Conservation (phyloP, 1,284 basidiomycete species). For the Athelia sp. region DNA sequence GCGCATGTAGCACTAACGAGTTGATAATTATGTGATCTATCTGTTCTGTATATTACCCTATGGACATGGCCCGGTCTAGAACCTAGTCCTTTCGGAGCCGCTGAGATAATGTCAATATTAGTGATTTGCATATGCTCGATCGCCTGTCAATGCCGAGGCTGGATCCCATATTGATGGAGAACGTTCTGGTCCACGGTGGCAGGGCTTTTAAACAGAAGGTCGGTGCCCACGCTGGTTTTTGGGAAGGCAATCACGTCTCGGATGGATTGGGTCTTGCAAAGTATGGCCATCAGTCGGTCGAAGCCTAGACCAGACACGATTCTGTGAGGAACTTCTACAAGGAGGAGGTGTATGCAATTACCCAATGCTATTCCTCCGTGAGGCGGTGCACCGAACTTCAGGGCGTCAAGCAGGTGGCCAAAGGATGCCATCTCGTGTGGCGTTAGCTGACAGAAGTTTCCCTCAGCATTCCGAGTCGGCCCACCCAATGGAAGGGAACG, state of each 20-base stretch:
- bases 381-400: conserved; percentile 87
- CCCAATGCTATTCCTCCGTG: conserved; percentile 95
- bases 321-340: conserved; percentile 5
- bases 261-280: conserved; percentile 82
- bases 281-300: conserved; percentile 87
- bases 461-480: conserved; percentile 6
- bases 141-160: conserved; percentile 16
- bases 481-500: conserved; percentile 7
- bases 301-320: conserved; percentile 54
- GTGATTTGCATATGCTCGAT: neutral
- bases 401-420: conserved; percentile 78
- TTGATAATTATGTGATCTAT: neutral
- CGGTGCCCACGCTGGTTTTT: conserved; percentile 81
- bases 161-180: conserved; percentile 61
- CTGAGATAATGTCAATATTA: neutral
- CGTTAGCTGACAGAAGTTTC: conserved; percentile 47
- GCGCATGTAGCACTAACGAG: conserved; percentile 16
- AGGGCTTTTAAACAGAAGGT: conserved; percentile 87
- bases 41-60: neutral
- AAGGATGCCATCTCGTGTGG: conserved; percentile 74
- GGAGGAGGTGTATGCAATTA: conserved; percentile 25
- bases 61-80: neutral
- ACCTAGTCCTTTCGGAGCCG: too few species aligned
- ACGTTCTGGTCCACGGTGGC: conserved; percentile 51
- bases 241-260: conserved; percentile 97